Evolutionary conservation across 2,329 filamentous ascomycete genomes (phyloP), one percentile per base, ranked within the genome.

Genomic region (Arthrobotrys sinensis): DNA sequence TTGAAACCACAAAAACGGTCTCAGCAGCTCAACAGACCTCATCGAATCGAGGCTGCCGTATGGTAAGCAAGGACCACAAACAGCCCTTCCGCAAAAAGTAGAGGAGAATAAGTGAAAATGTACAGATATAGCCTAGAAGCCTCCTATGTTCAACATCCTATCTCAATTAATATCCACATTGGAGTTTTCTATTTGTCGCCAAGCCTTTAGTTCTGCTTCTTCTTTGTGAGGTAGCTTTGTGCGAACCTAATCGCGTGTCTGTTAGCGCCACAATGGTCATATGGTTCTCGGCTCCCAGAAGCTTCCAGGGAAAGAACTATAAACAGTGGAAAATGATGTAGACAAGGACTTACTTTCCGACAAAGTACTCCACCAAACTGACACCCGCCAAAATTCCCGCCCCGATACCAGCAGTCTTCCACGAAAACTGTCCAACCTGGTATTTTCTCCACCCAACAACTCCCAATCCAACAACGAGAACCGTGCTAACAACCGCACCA

Each of bases 331-430:
- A 28, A 28, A 38, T n/a, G n/a, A 28, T 19, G 11, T 19, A 72
- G 28, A 36, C 19, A 38, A 52, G 34, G 12, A 76, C 72, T 65
- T 19, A 77, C 73, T 67, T 70, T 10, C 66, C 70, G 53, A 55
- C 73, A 67, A 71, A 77, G 43, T 52, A 77, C 50, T 77, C 73
- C 43, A 71, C 73, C 52, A 77, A 66, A 46, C 73, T 77, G n/a
- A 77, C 69, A 24, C 73, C 73, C 11, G 43, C 73, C 66, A 77
- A 55, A 43, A 77, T 43, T 2, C 66, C 60, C 6, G 73, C 73
- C 4, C 73, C 73, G 34, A 77, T 67, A 8, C 73, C 73, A 3
- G 52, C 73, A 3, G 73, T 77, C 60, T 65, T 57, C 66, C 57
- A 71, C n/a, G 43, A 36, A 48, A 77, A 77, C 50, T 65, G 28